Evolutionary conservation across 306 rosid genomes (phyloP).

Genomic region (Lathyrus oleraceus): DNA sequence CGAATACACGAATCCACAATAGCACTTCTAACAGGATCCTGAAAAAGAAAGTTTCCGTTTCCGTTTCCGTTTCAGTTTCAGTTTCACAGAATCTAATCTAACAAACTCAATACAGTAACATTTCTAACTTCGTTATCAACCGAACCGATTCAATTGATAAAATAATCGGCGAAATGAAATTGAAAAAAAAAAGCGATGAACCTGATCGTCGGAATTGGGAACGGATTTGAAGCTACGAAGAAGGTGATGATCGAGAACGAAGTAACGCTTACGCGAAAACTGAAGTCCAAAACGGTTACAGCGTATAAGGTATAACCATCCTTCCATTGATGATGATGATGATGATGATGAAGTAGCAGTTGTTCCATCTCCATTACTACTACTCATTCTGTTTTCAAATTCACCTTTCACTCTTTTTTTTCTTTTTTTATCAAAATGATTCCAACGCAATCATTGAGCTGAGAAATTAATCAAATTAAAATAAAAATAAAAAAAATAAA

Average conservation of each 20-base stretch:
- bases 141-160: neutral
- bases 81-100: slow-evolving; percentile 24
- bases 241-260: slow-evolving; percentile 59
- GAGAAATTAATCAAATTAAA: neutral
- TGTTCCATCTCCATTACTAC: neutral
- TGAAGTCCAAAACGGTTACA: slow-evolving; percentile 72
- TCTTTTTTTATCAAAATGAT: neutral
- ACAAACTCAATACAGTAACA: slow-evolving; percentile 19
- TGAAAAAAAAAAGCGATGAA: neutral
- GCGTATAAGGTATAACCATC: slow-evolving; percentile 75
- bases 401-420: slow-evolving; percentile 14
- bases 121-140: neutral
- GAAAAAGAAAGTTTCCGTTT: slow-evolving; percentile 13
- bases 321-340: slow-evolving; percentile 47
- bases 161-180: neutral
- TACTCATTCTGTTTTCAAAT: slow-evolving; percentile 28
- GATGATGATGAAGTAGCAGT: neutral
- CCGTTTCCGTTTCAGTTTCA: neutral
- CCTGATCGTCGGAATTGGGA: slow-evolving; percentile 63
- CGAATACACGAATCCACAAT: slow-evolving; percentile 78
- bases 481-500: neutral
- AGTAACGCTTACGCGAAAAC: slow-evolving; percentile 76
- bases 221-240: slow-evolving; percentile 74
- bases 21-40: slow-evolving; percentile 89
- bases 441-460: slow-evolving; percentile 1